These are phyloP conservation scores for Candida schatavii DNA, from an alignment of 805 yeast species.

Conservation along the genomic window DNA sequence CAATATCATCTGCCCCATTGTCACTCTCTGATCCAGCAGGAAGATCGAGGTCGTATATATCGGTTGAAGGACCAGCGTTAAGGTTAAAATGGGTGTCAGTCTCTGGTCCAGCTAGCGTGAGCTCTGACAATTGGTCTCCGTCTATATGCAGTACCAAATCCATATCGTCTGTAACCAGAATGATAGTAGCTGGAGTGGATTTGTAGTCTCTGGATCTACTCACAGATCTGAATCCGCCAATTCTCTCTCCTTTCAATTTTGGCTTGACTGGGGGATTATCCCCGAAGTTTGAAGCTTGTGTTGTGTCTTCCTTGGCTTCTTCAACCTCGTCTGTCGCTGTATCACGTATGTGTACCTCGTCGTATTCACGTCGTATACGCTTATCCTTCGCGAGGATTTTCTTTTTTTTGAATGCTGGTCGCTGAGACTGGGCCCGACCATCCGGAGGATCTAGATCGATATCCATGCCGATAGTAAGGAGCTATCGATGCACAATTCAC, in stretches of 20 bases:
- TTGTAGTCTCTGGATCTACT: conserved; percentile 8
- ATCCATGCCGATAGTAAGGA: neutral
- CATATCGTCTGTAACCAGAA: conserved; percentile 9
- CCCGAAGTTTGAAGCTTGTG: neutral
- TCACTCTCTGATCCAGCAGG: no score
- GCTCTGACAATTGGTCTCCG: no score
- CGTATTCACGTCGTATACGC: conserved; percentile 17
- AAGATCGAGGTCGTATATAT: conserved; percentile 6
- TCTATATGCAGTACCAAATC: conserved; percentile 8
- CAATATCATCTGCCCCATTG: conserved; percentile 1
- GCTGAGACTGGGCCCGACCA: no score
- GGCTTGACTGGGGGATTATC: neutral
- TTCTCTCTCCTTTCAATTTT: conserved; percentile 4
- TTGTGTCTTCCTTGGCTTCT: conserved; percentile 5
- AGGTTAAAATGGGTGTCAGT: no score
- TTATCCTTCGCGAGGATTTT: conserved; percentile 11
- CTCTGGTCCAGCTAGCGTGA: neutral
- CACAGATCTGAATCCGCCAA: conserved; percentile 8
- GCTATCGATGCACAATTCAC: no score
- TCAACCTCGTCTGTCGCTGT: conserved; percentile 23
- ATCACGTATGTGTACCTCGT: conserved; percentile 23
- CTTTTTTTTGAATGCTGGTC: conserved; percentile 10
- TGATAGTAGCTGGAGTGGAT: neutral
- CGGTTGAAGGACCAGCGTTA: neutral
- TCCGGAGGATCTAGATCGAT: conserved; percentile 4